Evolutionary conservation across 2,329 filamentous ascomycete genomes (phyloP).

Genomic region (Clarireedia hainanense): DNA sequence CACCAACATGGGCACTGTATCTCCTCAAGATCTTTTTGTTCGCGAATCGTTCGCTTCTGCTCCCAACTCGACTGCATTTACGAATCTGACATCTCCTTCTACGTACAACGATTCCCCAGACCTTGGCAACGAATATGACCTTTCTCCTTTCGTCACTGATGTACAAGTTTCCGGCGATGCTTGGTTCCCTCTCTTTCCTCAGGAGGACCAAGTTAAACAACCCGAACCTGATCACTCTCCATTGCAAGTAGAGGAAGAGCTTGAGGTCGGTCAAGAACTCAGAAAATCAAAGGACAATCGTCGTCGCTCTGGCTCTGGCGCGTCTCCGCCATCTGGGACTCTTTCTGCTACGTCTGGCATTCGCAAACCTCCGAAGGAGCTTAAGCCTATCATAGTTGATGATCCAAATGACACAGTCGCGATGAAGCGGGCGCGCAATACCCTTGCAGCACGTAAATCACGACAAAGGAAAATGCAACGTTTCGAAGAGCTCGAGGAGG

Average conservation of each 20-base stretch:
- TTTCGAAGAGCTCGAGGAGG: slow-evolving; percentile 65
- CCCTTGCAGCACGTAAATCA: slow-evolving; percentile 87
- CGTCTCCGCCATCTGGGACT: slow-evolving; percentile 36
- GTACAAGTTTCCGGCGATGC: slow-evolving; percentile 42
- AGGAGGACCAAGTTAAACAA: slow-evolving; percentile 29
- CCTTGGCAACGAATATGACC: slow-evolving; percentile 61
- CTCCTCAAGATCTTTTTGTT: slow-evolving; percentile 72
- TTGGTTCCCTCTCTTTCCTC: slow-evolving; percentile 71
- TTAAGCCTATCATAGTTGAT: slow-evolving; percentile 69
- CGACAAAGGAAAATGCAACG: slow-evolving; percentile 76
- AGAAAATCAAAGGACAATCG: slow-evolving; percentile 33
- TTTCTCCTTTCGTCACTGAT: slow-evolving; percentile 65
- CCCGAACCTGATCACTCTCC: slow-evolving; percentile 14
- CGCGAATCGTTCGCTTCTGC: slow-evolving; percentile 64
- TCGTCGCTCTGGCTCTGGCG: slow-evolving; percentile 35
- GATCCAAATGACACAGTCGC: slow-evolving; percentile 69
- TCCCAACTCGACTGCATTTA: slow-evolving; percentile 75
- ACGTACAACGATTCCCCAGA: slow-evolving; percentile 69
- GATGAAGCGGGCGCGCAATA: slow-evolving; percentile 90
- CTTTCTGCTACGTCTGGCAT: slow-evolving; percentile 52
- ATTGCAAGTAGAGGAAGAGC: slow-evolving; percentile 36
- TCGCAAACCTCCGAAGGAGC: slow-evolving; percentile 71
- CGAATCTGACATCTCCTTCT: slow-evolving; percentile 80
- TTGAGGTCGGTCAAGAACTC: slow-evolving; percentile 38
- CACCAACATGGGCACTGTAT: slow-evolving; percentile 62